Evolutionary conservation across 2,329 filamentous ascomycete genomes (phyloP).

Genomic region (Phyllachora maydis): DNA sequence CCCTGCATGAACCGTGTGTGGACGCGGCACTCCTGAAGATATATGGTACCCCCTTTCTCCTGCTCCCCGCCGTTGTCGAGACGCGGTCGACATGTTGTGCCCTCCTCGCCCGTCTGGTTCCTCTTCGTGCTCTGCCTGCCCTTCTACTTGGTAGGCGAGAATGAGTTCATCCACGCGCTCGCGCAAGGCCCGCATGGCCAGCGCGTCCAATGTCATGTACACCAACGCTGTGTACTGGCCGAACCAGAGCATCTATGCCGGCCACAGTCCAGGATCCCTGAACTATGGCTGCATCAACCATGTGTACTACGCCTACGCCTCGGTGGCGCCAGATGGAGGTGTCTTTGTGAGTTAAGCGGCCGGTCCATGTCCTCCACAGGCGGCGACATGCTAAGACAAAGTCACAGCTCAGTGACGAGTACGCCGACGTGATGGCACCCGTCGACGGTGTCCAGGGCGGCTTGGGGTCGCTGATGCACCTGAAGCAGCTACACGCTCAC

Average conservation of each 20-base stretch:
- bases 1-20: no score
- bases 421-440: constrained; percentile 50
- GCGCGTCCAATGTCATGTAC: constrained; percentile 28
- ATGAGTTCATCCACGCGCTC: constrained; percentile 14
- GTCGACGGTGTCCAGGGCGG: constrained; percentile 55
- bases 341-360: constrained; percentile 42
- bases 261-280: constrained; percentile 52
- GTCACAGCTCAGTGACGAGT: constrained; percentile 54
- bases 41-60: neutral
- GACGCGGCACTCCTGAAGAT: no score
- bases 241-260: constrained; percentile 54
- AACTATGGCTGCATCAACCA: constrained; percentile 62
- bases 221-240: constrained; percentile 71
- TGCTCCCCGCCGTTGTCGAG: no score
- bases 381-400: neutral
- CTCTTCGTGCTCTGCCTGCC: neutral
- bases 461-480: constrained; percentile 48
- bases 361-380: neutral
- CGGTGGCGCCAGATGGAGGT: constrained; percentile 48
- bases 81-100: no score
- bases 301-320: constrained; percentile 69
- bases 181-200: constrained; percentile 23
- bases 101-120: neutral
- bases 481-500: constrained; percentile 50
- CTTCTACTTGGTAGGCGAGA: no score